A percentile compares a stretch with the other conserved stretches of the same genome.
phyloP scores from a whole-genome alignment of 192 early-diverging fungal genomes.

The Coemansia sp. region DNA sequence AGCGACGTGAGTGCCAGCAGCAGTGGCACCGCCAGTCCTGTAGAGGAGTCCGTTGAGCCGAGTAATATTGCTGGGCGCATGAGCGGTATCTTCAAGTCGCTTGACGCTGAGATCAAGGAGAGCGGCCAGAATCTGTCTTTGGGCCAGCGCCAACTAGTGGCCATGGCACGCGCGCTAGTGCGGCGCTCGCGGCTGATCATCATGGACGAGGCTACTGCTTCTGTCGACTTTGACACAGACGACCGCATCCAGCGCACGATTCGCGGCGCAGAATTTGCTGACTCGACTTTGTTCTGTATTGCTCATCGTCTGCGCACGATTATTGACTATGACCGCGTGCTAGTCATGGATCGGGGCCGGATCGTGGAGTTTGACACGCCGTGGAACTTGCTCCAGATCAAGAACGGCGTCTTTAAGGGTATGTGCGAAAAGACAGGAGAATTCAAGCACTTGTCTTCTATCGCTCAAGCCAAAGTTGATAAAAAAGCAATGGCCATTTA shows the following conservation, averaged over 20 bases:
- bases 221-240: constrained; percentile 80
- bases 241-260: constrained; percentile 70
- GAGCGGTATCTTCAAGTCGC: constrained; percentile 25
- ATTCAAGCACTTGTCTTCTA: constrained; percentile 61
- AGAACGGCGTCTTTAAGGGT: constrained; percentile 53
- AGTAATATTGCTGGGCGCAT: constrained; percentile 7
- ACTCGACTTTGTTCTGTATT: constrained; percentile 66
- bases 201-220: constrained; percentile 75
- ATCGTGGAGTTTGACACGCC: constrained; percentile 72
- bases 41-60: neutral
- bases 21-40: constrained; percentile 8
- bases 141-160: constrained; percentile 82
- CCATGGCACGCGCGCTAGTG: constrained; percentile 77
- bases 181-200: constrained; percentile 66
- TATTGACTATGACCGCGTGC: constrained; percentile 71
- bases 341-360: constrained; percentile 72
- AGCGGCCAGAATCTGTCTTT: constrained; percentile 74
- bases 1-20: constrained; percentile 10
- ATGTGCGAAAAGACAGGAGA: constrained; percentile 85
- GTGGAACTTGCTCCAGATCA: constrained; percentile 56
- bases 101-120: constrained; percentile 45
- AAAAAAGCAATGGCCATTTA: neutral
- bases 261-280: constrained; percentile 59
- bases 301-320: constrained; percentile 75
- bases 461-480: neutral